Evolutionary conservation across 768 basidiomycete species (phyloP), one percentile per base, ranked within the genome.

Genomic region (Auricularia heimuer): DNA sequence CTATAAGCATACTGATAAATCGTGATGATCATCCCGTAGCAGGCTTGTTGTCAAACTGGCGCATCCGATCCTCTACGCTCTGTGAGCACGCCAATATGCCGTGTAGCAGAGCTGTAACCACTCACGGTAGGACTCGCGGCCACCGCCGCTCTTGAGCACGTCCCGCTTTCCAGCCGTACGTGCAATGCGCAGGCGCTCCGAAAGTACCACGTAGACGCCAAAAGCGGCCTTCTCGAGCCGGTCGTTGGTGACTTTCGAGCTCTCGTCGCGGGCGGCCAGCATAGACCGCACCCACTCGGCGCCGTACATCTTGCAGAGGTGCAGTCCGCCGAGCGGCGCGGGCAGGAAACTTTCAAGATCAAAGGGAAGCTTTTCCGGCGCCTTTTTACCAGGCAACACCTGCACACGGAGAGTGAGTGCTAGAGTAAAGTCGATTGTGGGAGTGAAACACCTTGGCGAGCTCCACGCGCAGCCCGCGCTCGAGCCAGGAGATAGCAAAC

Each of bases 281-380:
- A 34, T 60, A 2, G 29, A n/a, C 18, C n/a, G 67, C 12, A 75
- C 72, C 63, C 75, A 77, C 64, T 76, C 71, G 14, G 68, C 69
- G 29, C 70, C 72, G 61, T 73, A 75, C 64, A 77, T 68, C 66
- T 63, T 67, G 24, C 71, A 74, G 8, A 73, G 69, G 37, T 73
- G 65, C 63, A 64, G 70, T 45, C 70, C 76, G 45, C 74, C 74
- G 67, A 70, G 71, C 7, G 73, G 72, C 12, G 65, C 65, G 8
- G 76, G 75, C 62, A 75, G 75, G 8, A 76, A 68, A 64, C 65
- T 67, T 11, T 61, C 67, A 12, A 74, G 45, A 42, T 75, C 75
- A 12, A 75, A 67, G 60, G 67, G 69, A 4, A 71, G 67, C 58
- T 64, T 54, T 18, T 71, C 61, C 24, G 67, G 62, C 34, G 61